Base-by-base conservation (phyloP, 768 basidiomycete genomes). In the Calocybe cyanea region DNA sequence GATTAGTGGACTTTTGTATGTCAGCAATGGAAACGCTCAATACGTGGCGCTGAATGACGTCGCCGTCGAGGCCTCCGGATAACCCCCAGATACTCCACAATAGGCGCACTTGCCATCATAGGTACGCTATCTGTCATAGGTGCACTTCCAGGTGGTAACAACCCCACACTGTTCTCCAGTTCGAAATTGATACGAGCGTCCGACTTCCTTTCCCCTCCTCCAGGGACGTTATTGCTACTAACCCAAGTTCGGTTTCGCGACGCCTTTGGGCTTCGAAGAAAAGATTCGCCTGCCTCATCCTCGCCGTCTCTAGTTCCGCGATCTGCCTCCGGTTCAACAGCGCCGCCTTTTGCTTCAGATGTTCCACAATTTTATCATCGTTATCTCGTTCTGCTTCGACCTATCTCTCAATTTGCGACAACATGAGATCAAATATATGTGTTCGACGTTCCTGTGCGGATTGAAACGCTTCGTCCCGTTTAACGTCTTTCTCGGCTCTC, bases 381-480 rank as follows among this genome's bases (percentile, higher is more conserved):
- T 38, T 15, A n/a, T 32, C 28, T 9, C 11, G 14, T 41, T 32
- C 41, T n/a, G 41, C 46, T 28, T 42, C 46, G 1, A 35, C 41
- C 41, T 42, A 41, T n/a, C 32, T 42, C 10, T 48, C 41, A 19
- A 48, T 37, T 11, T 43, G 9, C 7, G 18, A 37, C 7, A 48
- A 2, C 1, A 20, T 23, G 4, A 31, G 9, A 18, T 30, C 37
- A 20, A 49, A 44, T 11, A n/a, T 7, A 1, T 44, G 41, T 5
- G 41, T 30, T 4, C 17, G 28, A 7, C 42, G 48, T 21, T 38
- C 23, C 23, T 40, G 30, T 10, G 41, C 20, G 14, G 37, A 30
- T 24, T 44, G n/a, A 20, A 44, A 43, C 8, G 24, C 31, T 11
- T 38, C 43, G 3, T 40, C 32, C n/a, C 43, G 18, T 8, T 32